Base-by-base conservation (phyloP, 352 stramenopile species). In the Globisporangium yorkense region DNA sequence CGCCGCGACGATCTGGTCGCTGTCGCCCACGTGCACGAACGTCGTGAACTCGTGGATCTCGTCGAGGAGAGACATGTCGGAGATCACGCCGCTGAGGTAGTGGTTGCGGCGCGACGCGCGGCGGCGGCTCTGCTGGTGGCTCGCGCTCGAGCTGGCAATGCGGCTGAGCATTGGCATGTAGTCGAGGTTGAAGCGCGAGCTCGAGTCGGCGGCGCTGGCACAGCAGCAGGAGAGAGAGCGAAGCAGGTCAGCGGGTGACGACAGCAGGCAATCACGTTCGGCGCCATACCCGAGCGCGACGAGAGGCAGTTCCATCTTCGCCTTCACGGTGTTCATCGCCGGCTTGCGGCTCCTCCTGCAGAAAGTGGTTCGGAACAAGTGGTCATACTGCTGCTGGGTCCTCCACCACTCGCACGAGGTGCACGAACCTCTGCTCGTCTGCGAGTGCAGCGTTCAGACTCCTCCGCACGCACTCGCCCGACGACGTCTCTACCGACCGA, bases 61-160 rank as follows among this genome's bases (percentile, higher is more conserved):
- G 53, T 89, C 81, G 41, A 89, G 61, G 43, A 88, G 62, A 27
- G 63, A 57, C 74, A 91, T 84, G 67, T 94, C 84, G 8, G 71
- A 55, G 45, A 94, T 66, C 60, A 94, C 71, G 31, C 87, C 80
- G 51, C 76, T 63, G 56, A 94, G 73, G 69, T 94, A 90, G 57
- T 90, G 78, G 58, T 88, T 84, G 45, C 84, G 81, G 37, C 84
- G 67, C 13, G 79, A 91, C 50, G 75, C 56, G 33, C 80, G 79
- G 48, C 83, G 80, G 5, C 81, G 72, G 46, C 73, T 75, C 70
- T 84, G 73, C 59, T 88, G 73, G 46, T 77, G 57, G 5, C 66
- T 71, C 5, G 72, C 72, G 49, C 68, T 87, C 47, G 66, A 72
- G 29, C 62, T 65, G 9, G 79, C 48, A 51, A 93, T 66, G 29